These are phyloP conservation scores for Claviceps pazoutovae DNA, from an alignment of 2,329 filamentous ascomycete species.

Conservation along the genomic window DNA sequence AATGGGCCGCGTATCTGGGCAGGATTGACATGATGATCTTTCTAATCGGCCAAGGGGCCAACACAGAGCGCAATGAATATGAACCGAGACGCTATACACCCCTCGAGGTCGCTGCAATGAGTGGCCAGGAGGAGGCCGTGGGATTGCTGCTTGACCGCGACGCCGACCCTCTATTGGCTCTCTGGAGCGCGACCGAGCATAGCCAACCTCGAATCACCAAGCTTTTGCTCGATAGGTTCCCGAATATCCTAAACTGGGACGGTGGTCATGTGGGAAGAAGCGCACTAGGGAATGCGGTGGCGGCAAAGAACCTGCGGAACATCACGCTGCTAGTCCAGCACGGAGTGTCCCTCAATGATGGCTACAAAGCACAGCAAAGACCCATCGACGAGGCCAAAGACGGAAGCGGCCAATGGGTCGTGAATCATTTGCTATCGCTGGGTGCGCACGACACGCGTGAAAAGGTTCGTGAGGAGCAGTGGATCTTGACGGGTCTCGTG, in stretches of 20 bases:
- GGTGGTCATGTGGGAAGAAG: background rate
- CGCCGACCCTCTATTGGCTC: background rate
- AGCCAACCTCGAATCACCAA: background rate
- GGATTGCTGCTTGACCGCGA: background rate
- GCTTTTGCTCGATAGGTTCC: background rate
- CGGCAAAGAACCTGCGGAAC: background rate
- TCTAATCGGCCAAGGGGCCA: background rate
- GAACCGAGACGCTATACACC: background rate
- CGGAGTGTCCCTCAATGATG: background rate
- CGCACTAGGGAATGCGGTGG: background rate
- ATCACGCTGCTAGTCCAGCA: background rate
- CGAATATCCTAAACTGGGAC: background rate
- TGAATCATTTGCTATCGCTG: background rate
- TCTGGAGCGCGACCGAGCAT: background rate
- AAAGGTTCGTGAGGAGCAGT: background rate
- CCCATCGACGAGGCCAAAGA: background rate
- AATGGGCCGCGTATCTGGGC: background rate
- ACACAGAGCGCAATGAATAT: background rate
- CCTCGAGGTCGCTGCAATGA: background rate
- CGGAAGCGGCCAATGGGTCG: background rate
- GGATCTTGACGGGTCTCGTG: too few species aligned
- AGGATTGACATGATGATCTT: background rate
- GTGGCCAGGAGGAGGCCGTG: background rate
- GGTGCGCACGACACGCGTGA: background rate
- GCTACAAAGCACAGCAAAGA: background rate